Evolutionary conservation across 805 yeast species (phyloP).

Genomic region (Hanseniaspora hatyaiensis): DNA sequence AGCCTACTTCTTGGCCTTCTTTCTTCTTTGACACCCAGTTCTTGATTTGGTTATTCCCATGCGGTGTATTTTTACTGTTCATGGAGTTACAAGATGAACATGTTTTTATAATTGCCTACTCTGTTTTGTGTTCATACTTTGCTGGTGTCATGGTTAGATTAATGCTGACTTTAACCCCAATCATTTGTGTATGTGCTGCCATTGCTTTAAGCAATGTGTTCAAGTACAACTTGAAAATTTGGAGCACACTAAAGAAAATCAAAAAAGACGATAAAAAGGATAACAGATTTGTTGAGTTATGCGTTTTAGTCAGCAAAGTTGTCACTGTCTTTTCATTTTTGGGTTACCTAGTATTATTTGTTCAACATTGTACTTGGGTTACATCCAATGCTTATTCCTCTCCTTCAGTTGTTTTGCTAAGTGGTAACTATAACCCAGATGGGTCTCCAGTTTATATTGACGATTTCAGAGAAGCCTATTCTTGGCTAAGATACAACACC

Average conservation of each 20-base stretch:
- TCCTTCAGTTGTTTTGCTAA: conserved; percentile 90
- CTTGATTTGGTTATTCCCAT: conserved; percentile 97
- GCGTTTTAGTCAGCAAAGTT: conserved; percentile 8
- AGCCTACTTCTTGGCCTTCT: conserved; percentile 99
- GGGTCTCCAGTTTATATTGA: conserved; percentile 80
- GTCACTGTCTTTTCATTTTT: conserved; percentile 53
- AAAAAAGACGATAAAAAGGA: conserved; percentile 17
- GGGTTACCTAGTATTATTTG: conserved; percentile 68
- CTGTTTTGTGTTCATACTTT: conserved; percentile 89
- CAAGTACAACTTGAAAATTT: conserved; percentile 67
- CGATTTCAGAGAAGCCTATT: conserved; percentile 97
- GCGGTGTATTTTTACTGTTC: conserved; percentile 83
- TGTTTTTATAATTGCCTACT: conserved; percentile 79
- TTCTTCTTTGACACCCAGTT: conserved; percentile 89
- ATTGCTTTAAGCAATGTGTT: conserved; percentile 75
- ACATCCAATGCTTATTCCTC: conserved; percentile 92
- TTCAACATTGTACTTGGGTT: conserved; percentile 93
- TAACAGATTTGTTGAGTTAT: conserved; percentile 2
- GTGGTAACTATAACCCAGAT: conserved; percentile 52
- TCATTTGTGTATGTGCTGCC: conserved; percentile 87
- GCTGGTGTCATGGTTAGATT: conserved; percentile 99
- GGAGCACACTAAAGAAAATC: conserved; percentile 18
- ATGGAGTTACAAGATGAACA: conserved; percentile 85
- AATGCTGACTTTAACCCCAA: conserved; percentile 92
- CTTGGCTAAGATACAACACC: conserved; percentile 97